Evolutionary conservation across 768 basidiomycete species (phyloP), one percentile per base, ranked within the genome.

Genomic region (Pholiota molesta): DNA sequence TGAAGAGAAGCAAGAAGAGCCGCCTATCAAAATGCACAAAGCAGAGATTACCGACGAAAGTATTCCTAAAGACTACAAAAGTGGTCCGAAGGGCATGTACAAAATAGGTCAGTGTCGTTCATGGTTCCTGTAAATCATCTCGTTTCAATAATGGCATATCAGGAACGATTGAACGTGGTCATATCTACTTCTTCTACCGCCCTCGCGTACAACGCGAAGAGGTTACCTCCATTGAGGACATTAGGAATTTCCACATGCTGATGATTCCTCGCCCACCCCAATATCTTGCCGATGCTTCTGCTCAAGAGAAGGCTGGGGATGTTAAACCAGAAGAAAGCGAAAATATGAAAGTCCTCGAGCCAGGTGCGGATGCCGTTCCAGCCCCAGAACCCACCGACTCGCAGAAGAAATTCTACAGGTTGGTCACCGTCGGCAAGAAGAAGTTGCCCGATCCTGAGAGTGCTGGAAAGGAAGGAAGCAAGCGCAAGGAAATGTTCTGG

Each of bases 141-240:
- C 10, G 33, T 23, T 13, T 52, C 11, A 17, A 5, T 31, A 7
- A 31, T 31, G 16, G 10, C 3, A 53, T 16, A 19, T n/a, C 21
- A 86, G 84, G 84, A 9, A 81, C 81, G 10, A 84, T 84, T 55
- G 84, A 87, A 65, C 74, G 85, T 16, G 86, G 85, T 9, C 83
- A 86, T 62, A 78, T 89, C 49, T 88, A 88, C 72, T 87, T 88
- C 71, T 83, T 87, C 73, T 89, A 86, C 66, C 81, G 84, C 11
- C 86, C 86, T 3, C 80, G 83, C 29, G 85, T 87, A 19, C 72
- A 86, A 65, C 69, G 74, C 14, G 80, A 85, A 61, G 79, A 85
- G 60, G 83, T 79, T 0, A 68, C 80, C n/a, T 83, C 82, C 7
- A 61, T 88, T 31, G 84, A 87, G 69, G 86, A 87, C 61, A 78